Evolutionary conservation across 345 rosid genomes (phyloP).

Genomic region (Lumnitzera littorea): DNA sequence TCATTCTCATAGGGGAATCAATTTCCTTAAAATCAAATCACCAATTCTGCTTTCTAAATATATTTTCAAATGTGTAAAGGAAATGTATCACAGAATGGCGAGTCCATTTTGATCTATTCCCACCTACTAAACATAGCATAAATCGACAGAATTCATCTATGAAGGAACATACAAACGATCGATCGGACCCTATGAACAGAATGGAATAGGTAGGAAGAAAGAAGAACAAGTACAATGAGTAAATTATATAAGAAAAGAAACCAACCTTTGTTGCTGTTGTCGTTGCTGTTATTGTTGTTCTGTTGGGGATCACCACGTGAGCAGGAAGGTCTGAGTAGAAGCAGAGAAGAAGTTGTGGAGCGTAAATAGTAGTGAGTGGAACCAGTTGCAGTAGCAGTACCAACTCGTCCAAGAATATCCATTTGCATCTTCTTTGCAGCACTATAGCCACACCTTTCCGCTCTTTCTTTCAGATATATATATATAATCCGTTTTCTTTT

Average conservation of each 20-base stretch:
- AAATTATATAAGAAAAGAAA: not conserved
- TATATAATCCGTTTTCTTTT: not conserved
- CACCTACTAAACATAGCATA: too few relatives aligned
- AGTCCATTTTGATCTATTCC: too few relatives aligned
- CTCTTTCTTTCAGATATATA: not conserved
- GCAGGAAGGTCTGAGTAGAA: constrained; percentile 27
- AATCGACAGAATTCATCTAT: too few relatives aligned
- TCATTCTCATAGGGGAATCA: too few relatives aligned
- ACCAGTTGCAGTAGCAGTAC: too few relatives aligned
- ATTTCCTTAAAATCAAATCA: too few relatives aligned
- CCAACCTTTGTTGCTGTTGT: constrained; percentile 25
- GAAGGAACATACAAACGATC: too few relatives aligned
- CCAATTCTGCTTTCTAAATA: too few relatives aligned
- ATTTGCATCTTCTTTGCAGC: constrained; percentile 17
- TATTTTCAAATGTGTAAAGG: too few relatives aligned
- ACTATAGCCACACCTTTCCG: not conserved
- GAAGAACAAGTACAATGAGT: not conserved
- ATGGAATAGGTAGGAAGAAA: too few relatives aligned
- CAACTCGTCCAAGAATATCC: constrained; percentile 36
- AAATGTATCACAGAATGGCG: too few relatives aligned
- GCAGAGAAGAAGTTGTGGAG: constrained; percentile 3
- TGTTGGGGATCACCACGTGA: constrained; percentile 25
- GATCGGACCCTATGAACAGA: too few relatives aligned
- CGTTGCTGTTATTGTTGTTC: constrained; percentile 29
- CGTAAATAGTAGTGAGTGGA: not conserved